Conservation (phyloP, 2,329 filamentous ascomycete species). For the Acrocalymma vagum region DNA sequence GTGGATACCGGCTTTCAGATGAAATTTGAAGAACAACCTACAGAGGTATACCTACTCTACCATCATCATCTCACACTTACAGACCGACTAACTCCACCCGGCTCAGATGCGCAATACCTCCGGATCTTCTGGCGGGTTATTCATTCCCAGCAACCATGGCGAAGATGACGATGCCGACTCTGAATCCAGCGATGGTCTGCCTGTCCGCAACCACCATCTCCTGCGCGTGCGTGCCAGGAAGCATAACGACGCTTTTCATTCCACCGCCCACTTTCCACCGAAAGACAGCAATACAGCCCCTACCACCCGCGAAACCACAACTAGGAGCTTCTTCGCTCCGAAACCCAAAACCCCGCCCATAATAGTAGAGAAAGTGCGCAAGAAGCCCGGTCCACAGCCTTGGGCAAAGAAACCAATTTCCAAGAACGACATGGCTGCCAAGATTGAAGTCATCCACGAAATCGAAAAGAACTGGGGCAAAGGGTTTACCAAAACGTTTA, state of each 20-base stretch:
- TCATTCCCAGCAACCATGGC: constrained; percentile 5
- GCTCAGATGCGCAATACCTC: not conserved
- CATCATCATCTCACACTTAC: not conserved
- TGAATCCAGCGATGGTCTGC: constrained; percentile 15
- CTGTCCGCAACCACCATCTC: constrained; percentile 10
- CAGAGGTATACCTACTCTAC: not conserved
- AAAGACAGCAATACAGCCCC: no score
- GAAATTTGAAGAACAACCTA: not conserved
- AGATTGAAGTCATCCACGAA: constrained; percentile 30
- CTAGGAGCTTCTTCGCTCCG: constrained; percentile 1
- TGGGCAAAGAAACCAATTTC: constrained; percentile 24
- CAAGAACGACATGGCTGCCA: constrained; percentile 37
- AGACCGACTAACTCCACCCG: not conserved
- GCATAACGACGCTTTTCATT: not conserved
- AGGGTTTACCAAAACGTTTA: constrained; percentile 33
- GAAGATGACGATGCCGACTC: not conserved
- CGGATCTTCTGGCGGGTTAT: not conserved
- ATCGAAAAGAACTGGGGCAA: constrained; percentile 39
- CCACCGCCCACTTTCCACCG: no score
- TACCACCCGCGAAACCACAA: no score
- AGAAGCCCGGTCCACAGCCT: constrained; percentile 27
- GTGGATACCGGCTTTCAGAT: not conserved
- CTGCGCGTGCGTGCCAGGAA: not conserved
- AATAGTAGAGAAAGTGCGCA: constrained; percentile 9
- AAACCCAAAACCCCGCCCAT: constrained; percentile 9